Evolutionary conservation across 305 asterid species (phyloP).

Genomic region (Coffea humblotiana): DNA sequence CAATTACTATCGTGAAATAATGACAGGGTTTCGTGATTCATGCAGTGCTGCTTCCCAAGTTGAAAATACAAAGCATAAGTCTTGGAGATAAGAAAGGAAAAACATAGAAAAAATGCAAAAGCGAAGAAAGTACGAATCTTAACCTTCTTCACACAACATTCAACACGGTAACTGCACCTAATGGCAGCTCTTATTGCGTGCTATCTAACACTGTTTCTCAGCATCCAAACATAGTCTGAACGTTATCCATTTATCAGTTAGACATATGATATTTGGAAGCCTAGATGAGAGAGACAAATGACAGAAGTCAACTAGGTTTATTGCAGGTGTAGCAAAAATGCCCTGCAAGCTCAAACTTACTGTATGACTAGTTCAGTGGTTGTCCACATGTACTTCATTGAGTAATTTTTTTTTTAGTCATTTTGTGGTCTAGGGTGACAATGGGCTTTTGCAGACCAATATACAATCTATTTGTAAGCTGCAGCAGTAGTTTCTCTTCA

Average conservation of each 20-base stretch:
- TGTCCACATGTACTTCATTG: too few relatives aligned
- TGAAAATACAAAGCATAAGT: not conserved
- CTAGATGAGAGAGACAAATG: not conserved
- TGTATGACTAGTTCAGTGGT: too few relatives aligned
- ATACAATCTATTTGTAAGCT: too few relatives aligned
- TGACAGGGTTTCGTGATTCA: too few relatives aligned
- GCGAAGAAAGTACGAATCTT: slow-evolving; percentile 14
- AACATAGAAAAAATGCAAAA: not conserved
- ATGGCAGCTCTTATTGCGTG: slow-evolving; percentile 97
- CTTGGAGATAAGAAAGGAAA: slow-evolving; percentile 1
- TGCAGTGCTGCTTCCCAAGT: not conserved
- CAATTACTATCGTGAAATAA: not conserved
- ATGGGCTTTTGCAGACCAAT: too few relatives aligned
- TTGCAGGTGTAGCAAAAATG: not conserved
- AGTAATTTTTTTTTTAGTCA: too few relatives aligned
- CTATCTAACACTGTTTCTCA: slow-evolving; percentile 93
- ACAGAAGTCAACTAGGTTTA: not conserved
- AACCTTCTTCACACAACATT: slow-evolving; percentile 85
- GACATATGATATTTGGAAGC: not conserved
- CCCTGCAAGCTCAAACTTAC: not conserved
- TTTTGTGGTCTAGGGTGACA: too few relatives aligned
- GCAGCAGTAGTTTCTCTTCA: too few relatives aligned
- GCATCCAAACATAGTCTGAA: slow-evolving; percentile 73
- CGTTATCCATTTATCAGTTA: slow-evolving; percentile 12
- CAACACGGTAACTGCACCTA: slow-evolving; percentile 91